Evolutionary conservation across 805 yeast species (phyloP).

Genomic region (Clavispora phyllophila): DNA sequence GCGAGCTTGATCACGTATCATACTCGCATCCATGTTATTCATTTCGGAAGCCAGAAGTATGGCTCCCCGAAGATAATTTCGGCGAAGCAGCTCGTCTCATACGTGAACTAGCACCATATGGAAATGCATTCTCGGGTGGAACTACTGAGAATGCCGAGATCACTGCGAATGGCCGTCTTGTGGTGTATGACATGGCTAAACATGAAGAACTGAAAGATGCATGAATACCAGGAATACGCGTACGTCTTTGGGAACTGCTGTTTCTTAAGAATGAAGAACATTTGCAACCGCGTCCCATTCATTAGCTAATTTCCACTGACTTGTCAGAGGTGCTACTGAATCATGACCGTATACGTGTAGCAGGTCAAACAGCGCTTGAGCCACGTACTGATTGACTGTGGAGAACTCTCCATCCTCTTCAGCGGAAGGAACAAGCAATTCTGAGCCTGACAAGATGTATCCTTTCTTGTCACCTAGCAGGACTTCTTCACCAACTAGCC

Average conservation of each 20-base stretch:
- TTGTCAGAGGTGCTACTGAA: conserved; percentile 9
- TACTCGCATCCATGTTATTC: conserved; percentile 36
- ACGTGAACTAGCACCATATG: background rate
- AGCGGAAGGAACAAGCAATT: conserved; percentile 3
- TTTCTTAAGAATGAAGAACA: conserved; percentile 9
- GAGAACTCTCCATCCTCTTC: background rate
- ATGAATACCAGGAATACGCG: too few relatives aligned
- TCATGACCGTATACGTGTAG: conserved; percentile 14
- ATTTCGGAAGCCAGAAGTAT: conserved; percentile 31
- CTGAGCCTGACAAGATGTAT: conserved; percentile 7
- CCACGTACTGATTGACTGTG: conserved; percentile 7
- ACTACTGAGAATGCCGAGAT: conserved; percentile 8
- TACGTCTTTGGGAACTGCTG: too few relatives aligned
- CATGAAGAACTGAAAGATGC: background rate
- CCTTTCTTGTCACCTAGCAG: conserved; percentile 7
- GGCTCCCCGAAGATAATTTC: conserved; percentile 29
- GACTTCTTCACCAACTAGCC: conserved; percentile 8
- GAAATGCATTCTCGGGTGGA: conserved; percentile 8
- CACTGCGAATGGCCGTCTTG: background rate
- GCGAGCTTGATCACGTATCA: conserved; percentile 8
- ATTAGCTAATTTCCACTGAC: conserved; percentile 10
- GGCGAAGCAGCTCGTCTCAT: conserved; percentile 3
- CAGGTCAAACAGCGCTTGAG: conserved; percentile 9
- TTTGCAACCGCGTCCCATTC: conserved; percentile 13
- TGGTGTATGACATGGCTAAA: background rate